Base-by-base conservation (phyloP, 306 rosid genomes). In the Nissolia schottii region DNA sequence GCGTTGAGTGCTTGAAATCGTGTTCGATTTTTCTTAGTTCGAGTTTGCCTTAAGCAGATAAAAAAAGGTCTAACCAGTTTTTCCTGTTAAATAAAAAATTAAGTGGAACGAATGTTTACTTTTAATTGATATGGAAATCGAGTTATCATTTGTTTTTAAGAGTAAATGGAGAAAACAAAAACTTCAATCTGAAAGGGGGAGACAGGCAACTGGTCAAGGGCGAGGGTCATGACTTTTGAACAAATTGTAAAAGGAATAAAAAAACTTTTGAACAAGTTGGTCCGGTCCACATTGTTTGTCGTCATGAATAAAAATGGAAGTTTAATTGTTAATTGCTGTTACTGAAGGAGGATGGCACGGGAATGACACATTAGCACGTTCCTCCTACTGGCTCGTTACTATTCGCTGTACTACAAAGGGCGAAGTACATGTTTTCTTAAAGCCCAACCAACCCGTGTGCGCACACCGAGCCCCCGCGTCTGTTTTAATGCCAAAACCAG, bases 401-500 rank as follows among this genome's bases (percentile, higher is more conserved):
- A 19, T 22, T 3, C 55, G 12, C 60, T 54, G 40, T 41, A 43
- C 40, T 64, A 64, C 20, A 25, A 7, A 24, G 3, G 6, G 3
- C 1, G 18, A 6, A 64, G 27, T 38, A 63, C 70, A 22, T 12
- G 53, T 14, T 16, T 49, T n/a, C n/a, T 24, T 27, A 20, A 2
- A 25, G 41, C 40, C 68, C 0, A 74, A 67, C n/a, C n/a, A 74
- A 67, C 8, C 85, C 13, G 20, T 12, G 16, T 78, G 85, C 85
- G 85, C 81, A 70, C 81, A 64, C 74, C 0, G 74, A 6, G 8
- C 62, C 62, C 20, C 80, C 20, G 68, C 77, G 15, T 67, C 67
- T 20, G 19, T 16, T 2, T n/a, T 45, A 7, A 6, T 14, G 3
- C 61, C 70, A 54, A 81, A 81, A 70, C 75, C 81, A 28, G 25